Evolutionary conservation across 192 early-diverging fungal genomes (phyloP), one percentile per base, ranked within the genome.

Genomic region (Coemansia sp.): DNA sequence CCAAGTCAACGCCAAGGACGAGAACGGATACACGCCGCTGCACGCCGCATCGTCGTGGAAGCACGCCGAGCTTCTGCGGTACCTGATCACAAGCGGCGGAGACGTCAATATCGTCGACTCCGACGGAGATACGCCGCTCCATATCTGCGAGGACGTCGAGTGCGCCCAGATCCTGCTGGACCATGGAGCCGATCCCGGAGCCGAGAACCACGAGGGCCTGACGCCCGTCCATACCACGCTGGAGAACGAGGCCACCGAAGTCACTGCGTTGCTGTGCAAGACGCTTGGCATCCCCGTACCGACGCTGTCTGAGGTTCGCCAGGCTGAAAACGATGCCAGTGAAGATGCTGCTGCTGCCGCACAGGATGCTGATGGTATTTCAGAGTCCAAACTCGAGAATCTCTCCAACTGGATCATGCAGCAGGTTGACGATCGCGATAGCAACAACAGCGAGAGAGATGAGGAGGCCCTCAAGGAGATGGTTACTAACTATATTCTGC

Each of bases 71-170:
- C 65, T 94, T 18, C 72, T 94, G n/a, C 60, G 85, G 52, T 90
- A 89, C 45, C 72, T 96, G 32, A 67, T 93, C 8, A 72, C 70
- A 7, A 78, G 86, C 3, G 85, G 87, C 16, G 90, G 85, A 55
- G 72, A 94, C 54, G 80, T 91, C 37, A 89, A 92, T 69, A 78
- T 94, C 40, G 75, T 75, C 22, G 94, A 96, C 71, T 58, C 76
- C 16, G 94, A 96, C 21, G 88, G 90, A 45, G 94, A 96, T 66
- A 93, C 92, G 26, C 92, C 92, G 7, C 80, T 96, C 43, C 92
- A 89, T 66, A 84, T 90, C 12, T 86, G 84, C 57, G 92, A 93
- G 62, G 87, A 89, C 48, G 81, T 85, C 12, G 88, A 85, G n/a
- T 87, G 86, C 45, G 92, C 90, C 22, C 47, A 85, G 63, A 71